Conservation (phyloP, 192 early-diverging fungal genomes). For the Rhizophlyctis rosea region DNA sequence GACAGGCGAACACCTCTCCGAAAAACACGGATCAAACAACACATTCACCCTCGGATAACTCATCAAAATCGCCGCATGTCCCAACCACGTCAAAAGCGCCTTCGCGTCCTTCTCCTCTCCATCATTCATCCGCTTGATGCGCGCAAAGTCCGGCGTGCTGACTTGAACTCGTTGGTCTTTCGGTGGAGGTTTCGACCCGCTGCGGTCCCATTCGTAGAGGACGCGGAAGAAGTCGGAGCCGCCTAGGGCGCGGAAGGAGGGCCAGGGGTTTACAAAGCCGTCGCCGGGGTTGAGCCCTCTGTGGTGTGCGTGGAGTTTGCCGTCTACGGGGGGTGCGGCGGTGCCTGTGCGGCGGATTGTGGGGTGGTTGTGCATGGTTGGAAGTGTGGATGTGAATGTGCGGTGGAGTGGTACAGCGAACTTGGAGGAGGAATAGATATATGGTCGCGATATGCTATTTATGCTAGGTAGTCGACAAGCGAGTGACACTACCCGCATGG, state of each 20-base stretch:
- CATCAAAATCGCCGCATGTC: constrained; percentile 63
- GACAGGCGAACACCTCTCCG: constrained; percentile 67
- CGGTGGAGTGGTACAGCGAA: too few relatives aligned
- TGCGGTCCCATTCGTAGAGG: constrained; percentile 26
- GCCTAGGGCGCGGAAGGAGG: constrained; percentile 39
- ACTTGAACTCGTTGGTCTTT: constrained; percentile 1
- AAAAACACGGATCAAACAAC: constrained; percentile 74
- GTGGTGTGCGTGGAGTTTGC: background rate
- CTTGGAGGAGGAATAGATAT: too few relatives aligned
- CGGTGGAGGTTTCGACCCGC: constrained; percentile 14
- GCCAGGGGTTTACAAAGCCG: constrained; percentile 70
- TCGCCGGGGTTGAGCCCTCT: background rate
- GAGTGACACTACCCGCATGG: too few relatives aligned
- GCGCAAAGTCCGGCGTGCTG: constrained; percentile 7
- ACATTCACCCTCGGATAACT: constrained; percentile 65
- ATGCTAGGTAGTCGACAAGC: too few relatives aligned
- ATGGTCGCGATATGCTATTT: too few relatives aligned
- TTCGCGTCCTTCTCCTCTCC: constrained; percentile 11
- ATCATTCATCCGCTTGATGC: constrained; percentile 22
- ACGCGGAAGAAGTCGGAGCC: constrained; percentile 14
- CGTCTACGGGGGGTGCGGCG: background rate
- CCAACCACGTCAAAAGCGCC: constrained; percentile 59
- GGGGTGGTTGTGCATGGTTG: too few relatives aligned
- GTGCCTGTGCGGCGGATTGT: background rate
- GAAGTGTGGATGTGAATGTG: too few relatives aligned